Percentiles rank a stretch among this genome's conserved stretches.
phyloP scores from a whole-genome alignment of 2,329 filamentous ascomycete genomes.

The Aureobasidium subglaciale region DNA sequence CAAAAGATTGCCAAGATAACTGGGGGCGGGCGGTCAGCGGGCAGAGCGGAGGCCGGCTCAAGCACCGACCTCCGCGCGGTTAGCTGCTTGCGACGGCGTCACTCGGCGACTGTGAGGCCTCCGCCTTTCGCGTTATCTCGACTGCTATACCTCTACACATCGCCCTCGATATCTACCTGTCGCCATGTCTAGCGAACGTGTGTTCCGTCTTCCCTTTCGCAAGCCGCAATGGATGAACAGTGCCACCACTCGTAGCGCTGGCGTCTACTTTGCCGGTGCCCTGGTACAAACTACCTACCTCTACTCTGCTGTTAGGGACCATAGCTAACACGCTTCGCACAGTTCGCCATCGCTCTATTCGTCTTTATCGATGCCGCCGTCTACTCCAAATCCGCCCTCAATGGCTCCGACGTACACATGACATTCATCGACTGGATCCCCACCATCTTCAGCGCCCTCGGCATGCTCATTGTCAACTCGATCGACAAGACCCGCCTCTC shows the following conservation, averaged over 20 bases:
- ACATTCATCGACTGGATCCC: constrained; percentile 69
- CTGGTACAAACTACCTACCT: constrained; percentile 48
- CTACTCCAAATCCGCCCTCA: constrained; percentile 55
- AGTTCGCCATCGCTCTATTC: constrained; percentile 67
- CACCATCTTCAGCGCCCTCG: constrained; percentile 60
- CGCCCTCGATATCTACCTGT: constrained; percentile 1
- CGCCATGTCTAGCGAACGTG: constrained; percentile 45
- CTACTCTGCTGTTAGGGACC: not conserved
- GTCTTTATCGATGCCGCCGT: constrained; percentile 60
- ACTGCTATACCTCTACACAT: not conserved
- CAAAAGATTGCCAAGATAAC: constrained; percentile 7
- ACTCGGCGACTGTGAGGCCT: not conserved
- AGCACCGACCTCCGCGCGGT: not conserved
- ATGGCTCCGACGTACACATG: constrained; percentile 56
- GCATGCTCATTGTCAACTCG: constrained; percentile 66
- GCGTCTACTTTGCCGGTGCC: constrained; percentile 60
- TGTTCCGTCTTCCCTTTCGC: constrained; percentile 54
- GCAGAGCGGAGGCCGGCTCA: not conserved
- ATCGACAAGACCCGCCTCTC: constrained; percentile 61
- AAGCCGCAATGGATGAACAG: constrained; percentile 62
- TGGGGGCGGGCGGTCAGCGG: not conserved
- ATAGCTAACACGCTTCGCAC: not conserved
- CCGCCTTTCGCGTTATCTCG: not conserved
- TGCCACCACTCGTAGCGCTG: constrained; percentile 54
- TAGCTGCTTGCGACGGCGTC: not conserved